Evolutionary conservation across 331 rosid genomes (phyloP).

Genomic region (Saraca asoca): DNA sequence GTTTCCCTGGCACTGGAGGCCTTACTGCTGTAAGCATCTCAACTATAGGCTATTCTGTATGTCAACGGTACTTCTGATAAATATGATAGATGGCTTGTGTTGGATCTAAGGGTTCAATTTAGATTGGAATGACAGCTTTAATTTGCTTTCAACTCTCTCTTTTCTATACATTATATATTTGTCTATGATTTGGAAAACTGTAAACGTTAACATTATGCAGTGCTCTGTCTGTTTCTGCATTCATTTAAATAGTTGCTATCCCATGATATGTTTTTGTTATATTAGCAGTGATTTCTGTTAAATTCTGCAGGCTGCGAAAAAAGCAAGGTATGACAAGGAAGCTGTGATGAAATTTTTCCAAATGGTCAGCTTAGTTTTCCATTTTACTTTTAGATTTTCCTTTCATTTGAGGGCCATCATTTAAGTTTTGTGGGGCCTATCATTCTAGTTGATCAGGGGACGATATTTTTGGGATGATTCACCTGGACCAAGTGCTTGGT

Average conservation of each 20-base stretch:
- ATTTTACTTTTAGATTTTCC: background rate
- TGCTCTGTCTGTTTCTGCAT: background rate
- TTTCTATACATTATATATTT: background rate
- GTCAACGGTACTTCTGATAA: too few relatives aligned
- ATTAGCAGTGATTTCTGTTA: constrained; percentile 23
- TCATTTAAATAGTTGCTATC: constrained; percentile 21
- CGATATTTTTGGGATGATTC: constrained; percentile 88
- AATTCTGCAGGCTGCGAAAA: constrained; percentile 83
- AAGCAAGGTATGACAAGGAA: constrained; percentile 94
- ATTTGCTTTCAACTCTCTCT: constrained; percentile 7
- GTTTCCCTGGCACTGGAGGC: constrained; percentile 82
- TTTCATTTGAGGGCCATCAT: constrained; percentile 21
- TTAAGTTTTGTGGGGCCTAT: constrained; percentile 37
- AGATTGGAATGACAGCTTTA: too few relatives aligned
- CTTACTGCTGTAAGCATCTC: constrained; percentile 71
- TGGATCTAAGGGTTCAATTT: constrained; percentile 17
- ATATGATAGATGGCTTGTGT: constrained; percentile 21
- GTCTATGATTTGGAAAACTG: constrained; percentile 10
- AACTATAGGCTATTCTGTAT: constrained; percentile 8
- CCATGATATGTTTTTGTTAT: constrained; percentile 15
- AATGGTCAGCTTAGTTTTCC: constrained; percentile 57
- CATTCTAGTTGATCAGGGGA: constrained; percentile 79
- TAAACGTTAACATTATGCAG: background rate
- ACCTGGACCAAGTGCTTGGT: constrained; percentile 69
- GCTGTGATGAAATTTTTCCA: constrained; percentile 83